A percentile compares a stretch with the other conserved stretches of the same genome.
Evolutionary conservation across 2,329 filamentous ascomycete species (phyloP).

Genomic region (Xylaria sp.): DNA sequence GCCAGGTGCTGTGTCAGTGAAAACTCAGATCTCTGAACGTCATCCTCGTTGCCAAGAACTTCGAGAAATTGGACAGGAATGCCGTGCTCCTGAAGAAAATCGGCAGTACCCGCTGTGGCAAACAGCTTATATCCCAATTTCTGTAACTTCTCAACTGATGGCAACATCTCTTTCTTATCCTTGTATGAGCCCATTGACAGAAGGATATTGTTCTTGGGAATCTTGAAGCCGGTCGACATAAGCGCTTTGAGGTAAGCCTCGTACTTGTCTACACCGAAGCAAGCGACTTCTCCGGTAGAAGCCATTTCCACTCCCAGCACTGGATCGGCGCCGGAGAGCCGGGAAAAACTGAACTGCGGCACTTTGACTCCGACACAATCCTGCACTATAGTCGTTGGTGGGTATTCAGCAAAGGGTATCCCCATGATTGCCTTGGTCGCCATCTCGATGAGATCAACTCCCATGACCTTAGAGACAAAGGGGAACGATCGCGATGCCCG

Average conservation of each 20-base stretch:
- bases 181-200: slow-evolving; percentile 97
- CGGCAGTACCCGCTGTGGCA: slow-evolving; percentile 92
- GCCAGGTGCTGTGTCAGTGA: slow-evolving; percentile 95
- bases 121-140: slow-evolving; percentile 94
- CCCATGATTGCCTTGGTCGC: slow-evolving; percentile 96
- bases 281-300: slow-evolving; percentile 96
- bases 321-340: slow-evolving; percentile 92
- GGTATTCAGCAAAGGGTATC: slow-evolving; percentile 80
- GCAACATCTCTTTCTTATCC: slow-evolving; percentile 96
- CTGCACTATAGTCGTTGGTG: slow-evolving; percentile 71
- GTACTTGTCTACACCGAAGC: slow-evolving; percentile 93
- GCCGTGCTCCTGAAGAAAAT: slow-evolving; percentile 92
- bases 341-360: slow-evolving; percentile 98
- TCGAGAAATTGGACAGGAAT: slow-evolving; percentile 94
- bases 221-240: slow-evolving; percentile 92
- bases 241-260: slow-evolving; percentile 97
- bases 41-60: slow-evolving; percentile 74
- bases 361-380: slow-evolving; percentile 97
- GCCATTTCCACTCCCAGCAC: slow-evolving; percentile 99
- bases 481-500: slow-evolving; percentile 95
- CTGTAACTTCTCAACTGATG: slow-evolving; percentile 86
- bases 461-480: slow-evolving; percentile 98
- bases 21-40: slow-evolving; percentile 92
- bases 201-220: slow-evolving; percentile 93
- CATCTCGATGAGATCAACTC: slow-evolving; percentile 96